Base-by-base conservation (phyloP, 441 rosid species). In the Codiaeum variegatum region DNA sequence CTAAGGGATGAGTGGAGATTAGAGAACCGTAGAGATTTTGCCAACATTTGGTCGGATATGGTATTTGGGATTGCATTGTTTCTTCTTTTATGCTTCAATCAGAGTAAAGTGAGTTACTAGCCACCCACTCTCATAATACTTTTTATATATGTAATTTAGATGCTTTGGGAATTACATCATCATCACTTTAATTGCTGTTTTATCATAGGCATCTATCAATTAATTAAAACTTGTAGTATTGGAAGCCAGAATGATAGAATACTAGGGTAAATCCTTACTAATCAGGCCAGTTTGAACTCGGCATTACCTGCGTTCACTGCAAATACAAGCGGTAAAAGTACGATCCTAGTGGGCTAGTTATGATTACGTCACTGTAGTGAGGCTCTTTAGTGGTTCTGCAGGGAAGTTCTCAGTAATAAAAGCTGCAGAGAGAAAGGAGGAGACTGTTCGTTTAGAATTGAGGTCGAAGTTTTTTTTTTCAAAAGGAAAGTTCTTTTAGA, bases 41-140 rank as follows among this genome's bases (percentile, higher is more conserved):
- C 97, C 70, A 94, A 91, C 82, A 88, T 94, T 79, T 94, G 91
- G 97, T 92, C 97, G 6, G 97, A 94, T 76, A 88, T 85, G 90
- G 86, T 88, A 56, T 94, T 94, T 75, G 98, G 98, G 82, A 73
- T 95, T 78, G 83, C 99, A 15, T 68, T 90, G 69, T 95, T 91
- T 75, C 34, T 88, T 80, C 82, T 95, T 82, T 81, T 92, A 76
- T 91, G 80, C 75, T 84, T 92, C 88, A 92, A 92, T 83, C 91
- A 91, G 89, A 91, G 82, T 78, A 81, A 84, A 85, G 99, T 92
- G 79, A 85, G 95, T 83, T 47, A 28, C 68, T 51, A 34, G n/a
- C 47, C 59, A 3, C 51, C 69, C 55, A 73, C 62, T 69, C 29
- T 55, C 51, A 23, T 31, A 19, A 61, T n/a, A 52, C 44, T 64